Percentiles rank a stretch among this genome's conserved stretches.
Evolutionary conservation across 202 grass and related monocot genomes (phyloP).

Genomic region (Bolboschoenoplectus hybrid): DNA sequence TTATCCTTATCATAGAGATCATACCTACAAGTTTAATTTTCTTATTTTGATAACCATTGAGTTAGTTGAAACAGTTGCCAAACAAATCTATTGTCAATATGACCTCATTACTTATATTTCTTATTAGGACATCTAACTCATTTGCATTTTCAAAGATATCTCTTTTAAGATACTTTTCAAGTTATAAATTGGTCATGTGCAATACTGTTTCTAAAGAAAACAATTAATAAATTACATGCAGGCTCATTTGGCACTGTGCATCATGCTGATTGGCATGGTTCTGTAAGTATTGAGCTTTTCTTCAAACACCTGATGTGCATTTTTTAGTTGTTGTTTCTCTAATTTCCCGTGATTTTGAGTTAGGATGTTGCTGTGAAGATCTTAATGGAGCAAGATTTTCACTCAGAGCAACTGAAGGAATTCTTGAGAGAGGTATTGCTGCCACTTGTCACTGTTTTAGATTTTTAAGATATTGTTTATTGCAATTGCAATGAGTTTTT

Average conservation of each 20-base stretch:
- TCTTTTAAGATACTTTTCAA: conserved; percentile 29
- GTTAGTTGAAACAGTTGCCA: background rate
- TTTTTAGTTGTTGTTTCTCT: conserved; percentile 40
- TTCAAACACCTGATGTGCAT: conserved; percentile 4
- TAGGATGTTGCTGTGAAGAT: conserved; percentile 97
- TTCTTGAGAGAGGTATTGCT: conserved; percentile 80
- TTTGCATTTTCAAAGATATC: background rate
- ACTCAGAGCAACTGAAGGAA: conserved; percentile 64
- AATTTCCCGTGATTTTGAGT: conserved; percentile 32
- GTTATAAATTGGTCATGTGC: conserved; percentile 20
- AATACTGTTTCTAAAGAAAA: conserved; percentile 1
- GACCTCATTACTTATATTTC: conserved; percentile 1
- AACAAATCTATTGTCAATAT: background rate
- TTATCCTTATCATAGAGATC: background rate
- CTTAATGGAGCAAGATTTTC: conserved; percentile 87
- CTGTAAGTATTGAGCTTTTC: conserved; percentile 52
- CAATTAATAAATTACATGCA: conserved; percentile 36
- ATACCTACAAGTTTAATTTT: background rate
- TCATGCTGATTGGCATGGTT: conserved; percentile 90
- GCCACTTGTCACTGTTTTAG: background rate
- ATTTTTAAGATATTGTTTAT: conserved; percentile 26
- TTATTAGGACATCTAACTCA: conserved; percentile 18
- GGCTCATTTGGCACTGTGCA: conserved; percentile 93
- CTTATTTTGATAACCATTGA: conserved; percentile 17
- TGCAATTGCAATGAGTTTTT: background rate